phyloP scores from a whole-genome alignment of 179 eudicot genomes.

The Amaranthus tricolor region DNA sequence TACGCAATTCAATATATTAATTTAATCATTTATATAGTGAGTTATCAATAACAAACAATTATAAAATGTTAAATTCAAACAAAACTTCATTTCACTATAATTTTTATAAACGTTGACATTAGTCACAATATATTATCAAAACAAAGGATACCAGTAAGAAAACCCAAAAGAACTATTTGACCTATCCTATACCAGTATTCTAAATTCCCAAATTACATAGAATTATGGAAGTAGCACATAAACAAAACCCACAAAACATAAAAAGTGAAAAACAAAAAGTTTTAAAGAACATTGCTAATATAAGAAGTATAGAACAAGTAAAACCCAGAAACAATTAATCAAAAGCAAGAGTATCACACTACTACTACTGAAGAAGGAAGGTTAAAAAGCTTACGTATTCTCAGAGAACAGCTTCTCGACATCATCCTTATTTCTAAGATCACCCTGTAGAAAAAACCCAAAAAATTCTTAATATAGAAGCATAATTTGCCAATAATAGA shows the following conservation, averaged over 20 bases:
- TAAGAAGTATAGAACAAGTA: neutral
- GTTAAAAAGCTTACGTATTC: slow-evolving; percentile 38
- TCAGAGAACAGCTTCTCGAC: slow-evolving; percentile 68
- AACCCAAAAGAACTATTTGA: too few relatives aligned
- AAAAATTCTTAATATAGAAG: neutral
- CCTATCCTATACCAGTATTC: too few relatives aligned
- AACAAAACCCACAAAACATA: neutral
- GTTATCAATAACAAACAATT: too few relatives aligned
- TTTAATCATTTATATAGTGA: too few relatives aligned
- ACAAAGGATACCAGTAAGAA: too few relatives aligned
- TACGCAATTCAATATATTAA: too few relatives aligned
- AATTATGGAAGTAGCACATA: neutral
- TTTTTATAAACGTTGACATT: too few relatives aligned
- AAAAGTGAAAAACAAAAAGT: neutral
- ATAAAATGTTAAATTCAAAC: too few relatives aligned
- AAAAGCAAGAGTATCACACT: neutral
- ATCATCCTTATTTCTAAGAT: slow-evolving; percentile 73
- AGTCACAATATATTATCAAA: too few relatives aligned
- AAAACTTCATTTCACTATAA: too few relatives aligned
- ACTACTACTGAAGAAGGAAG: neutral
- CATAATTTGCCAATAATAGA: neutral
- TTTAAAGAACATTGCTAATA: neutral
- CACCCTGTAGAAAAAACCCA: slow-evolving; percentile 55
- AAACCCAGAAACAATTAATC: neutral
- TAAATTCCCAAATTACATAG: too few relatives aligned